Conservation (phyloP, 352 stramenopile species). For the Globisporangium camurandrum region DNA sequence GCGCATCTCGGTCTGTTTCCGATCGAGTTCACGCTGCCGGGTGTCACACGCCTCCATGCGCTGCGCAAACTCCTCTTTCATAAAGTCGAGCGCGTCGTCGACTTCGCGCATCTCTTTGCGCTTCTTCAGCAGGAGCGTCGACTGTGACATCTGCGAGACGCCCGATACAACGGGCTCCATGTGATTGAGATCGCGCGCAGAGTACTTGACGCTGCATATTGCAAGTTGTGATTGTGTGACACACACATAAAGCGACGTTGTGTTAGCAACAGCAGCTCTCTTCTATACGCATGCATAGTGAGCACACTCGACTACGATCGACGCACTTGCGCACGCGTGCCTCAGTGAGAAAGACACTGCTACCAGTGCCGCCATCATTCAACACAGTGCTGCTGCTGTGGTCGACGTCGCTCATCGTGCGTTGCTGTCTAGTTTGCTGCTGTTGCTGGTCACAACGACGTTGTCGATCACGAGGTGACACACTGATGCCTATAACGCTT, state of each 20-base stretch:
- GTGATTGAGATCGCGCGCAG: slow-evolving; percentile 49
- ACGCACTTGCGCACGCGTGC: slow-evolving; percentile 30
- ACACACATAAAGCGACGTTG: too few species aligned
- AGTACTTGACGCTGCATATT: slow-evolving; percentile 27
- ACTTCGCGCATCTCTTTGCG: slow-evolving; percentile 92
- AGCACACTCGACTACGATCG: not conserved
- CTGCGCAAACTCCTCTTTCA: slow-evolving; percentile 89
- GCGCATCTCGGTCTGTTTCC: slow-evolving; percentile 88
- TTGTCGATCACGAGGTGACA: too few species aligned
- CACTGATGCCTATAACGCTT: too few species aligned
- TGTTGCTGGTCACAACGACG: too few species aligned
- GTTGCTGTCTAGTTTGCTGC: too few species aligned
- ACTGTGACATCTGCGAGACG: slow-evolving; percentile 86
- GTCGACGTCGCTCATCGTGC: slow-evolving; percentile 9
- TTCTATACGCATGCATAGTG: not conserved
- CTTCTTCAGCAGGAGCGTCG: slow-evolving; percentile 88
- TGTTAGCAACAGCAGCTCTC: too few species aligned
- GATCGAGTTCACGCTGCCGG: slow-evolving; percentile 70
- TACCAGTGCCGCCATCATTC: slow-evolving; percentile 38
- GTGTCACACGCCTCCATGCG: slow-evolving; percentile 86
- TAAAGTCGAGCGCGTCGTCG: slow-evolving; percentile 88
- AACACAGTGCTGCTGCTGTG: slow-evolving; percentile 20
- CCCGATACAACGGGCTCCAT: slow-evolving; percentile 75
- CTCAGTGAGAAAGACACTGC: slow-evolving; percentile 71
- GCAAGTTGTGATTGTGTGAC: too few species aligned